phyloP scores from a whole-genome alignment of 768 basidiomycete species.

The Phlebiopsis gigantea region DNA sequence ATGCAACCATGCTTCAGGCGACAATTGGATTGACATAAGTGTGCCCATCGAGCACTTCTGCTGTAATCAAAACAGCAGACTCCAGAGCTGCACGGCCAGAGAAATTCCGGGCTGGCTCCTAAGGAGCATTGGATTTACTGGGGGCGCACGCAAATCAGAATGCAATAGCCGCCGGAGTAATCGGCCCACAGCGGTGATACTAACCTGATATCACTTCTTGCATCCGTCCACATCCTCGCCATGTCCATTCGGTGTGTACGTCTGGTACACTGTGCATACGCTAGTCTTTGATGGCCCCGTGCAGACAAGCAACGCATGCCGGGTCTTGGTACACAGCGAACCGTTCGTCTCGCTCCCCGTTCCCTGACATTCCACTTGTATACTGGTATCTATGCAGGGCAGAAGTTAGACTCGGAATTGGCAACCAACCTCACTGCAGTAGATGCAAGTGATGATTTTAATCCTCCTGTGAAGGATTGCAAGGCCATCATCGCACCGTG shows the following conservation, averaged over 20 bases:
- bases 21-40: not conserved
- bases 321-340: slow-evolving; percentile 84
- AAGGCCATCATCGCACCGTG: slow-evolving; percentile 96
- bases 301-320: slow-evolving; percentile 71
- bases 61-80: no score
- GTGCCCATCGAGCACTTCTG: no score
- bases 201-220: no score
- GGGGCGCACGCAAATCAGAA: no score
- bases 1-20: slow-evolving; percentile 43
- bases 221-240: no score
- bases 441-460: slow-evolving; percentile 42
- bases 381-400: slow-evolving; percentile 32
- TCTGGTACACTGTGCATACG: not conserved
- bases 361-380: not conserved
- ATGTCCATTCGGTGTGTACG: not conserved
- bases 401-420: slow-evolving; percentile 58
- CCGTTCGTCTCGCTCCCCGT: slow-evolving; percentile 34
- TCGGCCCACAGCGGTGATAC: no score
- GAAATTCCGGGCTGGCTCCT: no score
- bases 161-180: no score
- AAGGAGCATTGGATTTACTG: no score
- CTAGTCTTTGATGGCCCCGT: no score
- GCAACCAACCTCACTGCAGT: slow-evolving; percentile 58
- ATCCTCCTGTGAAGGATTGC: slow-evolving; percentile 62
- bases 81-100: no score